These are phyloP conservation scores for Hyphopichia wangnamkhiaoensis DNA, from an alignment of 1,139 yeast genomes.

Conservation along the genomic window DNA sequence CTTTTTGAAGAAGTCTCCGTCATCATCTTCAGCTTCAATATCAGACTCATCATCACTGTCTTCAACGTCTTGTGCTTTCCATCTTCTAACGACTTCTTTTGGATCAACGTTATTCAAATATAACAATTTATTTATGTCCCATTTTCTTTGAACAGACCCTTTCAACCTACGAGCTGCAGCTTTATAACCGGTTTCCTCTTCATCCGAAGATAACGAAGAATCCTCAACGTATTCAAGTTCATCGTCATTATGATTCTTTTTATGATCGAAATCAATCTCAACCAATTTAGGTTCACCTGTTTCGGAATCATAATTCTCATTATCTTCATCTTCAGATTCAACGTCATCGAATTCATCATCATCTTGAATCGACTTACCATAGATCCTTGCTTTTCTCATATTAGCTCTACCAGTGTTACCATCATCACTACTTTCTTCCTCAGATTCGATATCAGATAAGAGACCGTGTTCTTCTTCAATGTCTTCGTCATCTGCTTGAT, in stretches of 20 bases:
- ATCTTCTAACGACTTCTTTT: constrained; percentile 69
- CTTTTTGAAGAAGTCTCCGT: constrained; percentile 60
- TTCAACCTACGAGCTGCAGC: constrained; percentile 48
- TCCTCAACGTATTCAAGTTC: constrained; percentile 56
- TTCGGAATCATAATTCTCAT: constrained; percentile 36
- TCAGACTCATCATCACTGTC: constrained; percentile 51
- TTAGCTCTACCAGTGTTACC: constrained; percentile 56
- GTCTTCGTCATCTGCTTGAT: constrained; percentile 37
- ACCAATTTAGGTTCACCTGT: constrained; percentile 39
- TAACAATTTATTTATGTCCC: constrained; percentile 81
- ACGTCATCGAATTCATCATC: constrained; percentile 51
- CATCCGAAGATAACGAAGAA: constrained; percentile 45
- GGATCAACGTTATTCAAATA: constrained; percentile 80
- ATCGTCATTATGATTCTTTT: constrained; percentile 38
- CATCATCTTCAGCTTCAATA: constrained; percentile 51
- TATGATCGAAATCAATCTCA: constrained; percentile 49
- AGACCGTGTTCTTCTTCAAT: constrained; percentile 38
- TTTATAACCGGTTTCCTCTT: constrained; percentile 33
- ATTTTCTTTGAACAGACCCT: constrained; percentile 46
- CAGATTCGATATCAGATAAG: constrained; percentile 28
- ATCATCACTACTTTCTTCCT: constrained; percentile 19
- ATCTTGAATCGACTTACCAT: constrained; percentile 53
- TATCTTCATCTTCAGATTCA: constrained; percentile 34
- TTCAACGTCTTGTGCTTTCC: constrained; percentile 56
- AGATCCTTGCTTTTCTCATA: constrained; percentile 60